A percentile compares a stretch with the other conserved stretches of the same genome.
These are phyloP conservation scores for Starmerella bombicola DNA, from an alignment of 805 yeast species.

Conservation along the genomic window DNA sequence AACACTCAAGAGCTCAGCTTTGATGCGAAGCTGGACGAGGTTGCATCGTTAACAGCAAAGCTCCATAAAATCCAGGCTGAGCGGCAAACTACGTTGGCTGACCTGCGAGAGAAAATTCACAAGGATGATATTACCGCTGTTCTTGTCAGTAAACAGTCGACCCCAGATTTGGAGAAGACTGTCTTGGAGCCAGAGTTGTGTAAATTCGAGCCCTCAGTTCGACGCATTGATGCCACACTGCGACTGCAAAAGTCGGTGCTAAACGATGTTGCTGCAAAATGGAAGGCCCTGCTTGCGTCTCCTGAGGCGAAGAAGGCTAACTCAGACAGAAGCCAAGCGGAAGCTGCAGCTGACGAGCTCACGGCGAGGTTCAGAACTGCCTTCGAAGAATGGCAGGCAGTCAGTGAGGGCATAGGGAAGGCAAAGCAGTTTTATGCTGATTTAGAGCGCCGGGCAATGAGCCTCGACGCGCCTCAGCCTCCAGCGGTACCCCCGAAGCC, in stretches of 20 bases:
- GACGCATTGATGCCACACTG: slow-evolving; percentile 56
- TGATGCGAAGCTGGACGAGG: slow-evolving; percentile 30
- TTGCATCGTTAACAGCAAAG: slow-evolving; percentile 49
- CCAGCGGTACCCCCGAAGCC: slow-evolving; percentile 22
- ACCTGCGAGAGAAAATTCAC: slow-evolving; percentile 57
- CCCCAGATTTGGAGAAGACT: slow-evolving; percentile 40
- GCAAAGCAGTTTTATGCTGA: slow-evolving; percentile 55
- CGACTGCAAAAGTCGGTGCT: slow-evolving; percentile 48
- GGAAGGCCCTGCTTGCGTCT: slow-evolving; percentile 36
- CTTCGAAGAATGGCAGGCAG: slow-evolving; percentile 45
- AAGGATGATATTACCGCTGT: slow-evolving; percentile 71
- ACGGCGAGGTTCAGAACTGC: slow-evolving; percentile 38
- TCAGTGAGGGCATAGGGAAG: slow-evolving; percentile 44
- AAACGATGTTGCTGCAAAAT: slow-evolving; percentile 35
- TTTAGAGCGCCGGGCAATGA: slow-evolving; percentile 30
- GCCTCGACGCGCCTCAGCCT: slow-evolving; percentile 7
- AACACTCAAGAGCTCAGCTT: slow-evolving; percentile 1
- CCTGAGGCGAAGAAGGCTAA: slow-evolving; percentile 35
- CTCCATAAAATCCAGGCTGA: slow-evolving; percentile 53
- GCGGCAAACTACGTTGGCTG: slow-evolving; percentile 46
- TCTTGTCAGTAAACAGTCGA: slow-evolving; percentile 46
- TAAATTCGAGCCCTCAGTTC: slow-evolving; percentile 59
- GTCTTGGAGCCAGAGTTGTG: slow-evolving; percentile 59
- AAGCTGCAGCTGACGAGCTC: slow-evolving; percentile 29
- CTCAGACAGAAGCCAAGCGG: slow-evolving; percentile 27